Evolutionary conservation across 768 basidiomycete genomes (phyloP).

Genomic region (Suillus clintonianus): DNA sequence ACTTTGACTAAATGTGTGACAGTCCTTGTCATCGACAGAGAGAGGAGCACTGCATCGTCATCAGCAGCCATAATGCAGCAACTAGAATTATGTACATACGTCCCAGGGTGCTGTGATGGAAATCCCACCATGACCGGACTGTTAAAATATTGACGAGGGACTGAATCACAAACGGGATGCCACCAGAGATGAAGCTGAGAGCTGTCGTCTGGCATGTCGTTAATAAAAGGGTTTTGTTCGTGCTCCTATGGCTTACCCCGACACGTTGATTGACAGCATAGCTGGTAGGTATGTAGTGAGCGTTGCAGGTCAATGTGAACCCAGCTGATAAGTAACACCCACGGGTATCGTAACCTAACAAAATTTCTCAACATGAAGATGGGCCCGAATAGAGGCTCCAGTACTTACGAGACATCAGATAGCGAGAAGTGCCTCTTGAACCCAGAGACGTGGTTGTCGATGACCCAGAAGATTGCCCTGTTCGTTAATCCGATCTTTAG

Average conservation of each 20-base stretch:
- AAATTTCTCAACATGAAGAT: slow-evolving; percentile 17
- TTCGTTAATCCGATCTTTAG: background rate
- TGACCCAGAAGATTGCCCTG: slow-evolving; percentile 58
- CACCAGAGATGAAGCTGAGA: slow-evolving; percentile 43
- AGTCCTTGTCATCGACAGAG: slow-evolving; percentile 70
- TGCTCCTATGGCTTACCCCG: slow-evolving; percentile 35
- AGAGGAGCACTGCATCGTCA: slow-evolving; percentile 56
- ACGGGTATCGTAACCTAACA: slow-evolving; percentile 40
- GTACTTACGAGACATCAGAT: slow-evolving; percentile 67
- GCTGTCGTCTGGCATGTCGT: slow-evolving; percentile 31
- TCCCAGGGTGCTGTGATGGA: slow-evolving; percentile 63
- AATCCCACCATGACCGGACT: slow-evolving; percentile 83
- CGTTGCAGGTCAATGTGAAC: background rate
- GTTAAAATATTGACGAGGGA: slow-evolving; percentile 68
- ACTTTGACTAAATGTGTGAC: slow-evolving; percentile 84
- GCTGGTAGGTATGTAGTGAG: slow-evolving; percentile 33
- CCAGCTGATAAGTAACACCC: slow-evolving; percentile 13
- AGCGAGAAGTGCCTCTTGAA: slow-evolving; percentile 81
- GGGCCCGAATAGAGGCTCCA: background rate
- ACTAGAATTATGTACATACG: slow-evolving; percentile 12
- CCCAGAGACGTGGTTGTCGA: slow-evolving; percentile 57
- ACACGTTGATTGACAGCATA: slow-evolving; percentile 73
- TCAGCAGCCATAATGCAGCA: background rate
- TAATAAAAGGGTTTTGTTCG: background rate
- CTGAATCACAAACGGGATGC: slow-evolving; percentile 69